These are phyloP conservation scores for Geotrichum histeridarum DNA, from an alignment of 1,139 yeast species.

Conservation along the genomic window DNA sequence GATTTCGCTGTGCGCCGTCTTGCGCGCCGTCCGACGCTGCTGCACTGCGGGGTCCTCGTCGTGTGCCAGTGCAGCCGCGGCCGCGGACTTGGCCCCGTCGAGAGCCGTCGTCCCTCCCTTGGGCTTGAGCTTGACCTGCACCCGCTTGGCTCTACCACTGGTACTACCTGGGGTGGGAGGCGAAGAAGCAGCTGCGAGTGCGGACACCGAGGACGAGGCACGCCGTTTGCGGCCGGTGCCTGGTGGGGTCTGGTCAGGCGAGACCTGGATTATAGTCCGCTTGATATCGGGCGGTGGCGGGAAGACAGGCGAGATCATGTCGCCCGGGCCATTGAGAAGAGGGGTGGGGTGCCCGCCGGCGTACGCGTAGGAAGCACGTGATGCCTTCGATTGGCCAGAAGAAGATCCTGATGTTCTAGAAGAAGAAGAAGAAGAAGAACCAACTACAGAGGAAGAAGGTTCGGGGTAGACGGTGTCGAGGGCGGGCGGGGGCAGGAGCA, in stretches of 20 bases:
- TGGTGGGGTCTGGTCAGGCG: constrained; percentile 1
- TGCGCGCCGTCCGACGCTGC: constrained; percentile 46
- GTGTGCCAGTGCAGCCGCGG: constrained; percentile 30
- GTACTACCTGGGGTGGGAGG: background rate
- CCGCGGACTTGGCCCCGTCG: background rate
- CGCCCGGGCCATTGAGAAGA: background rate
- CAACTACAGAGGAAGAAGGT: background rate
- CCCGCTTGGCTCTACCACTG: background rate
- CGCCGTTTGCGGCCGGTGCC: background rate
- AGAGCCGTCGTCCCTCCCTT: background rate
- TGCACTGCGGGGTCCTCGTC: constrained; percentile 34
- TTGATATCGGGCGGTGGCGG: constrained; percentile 18
- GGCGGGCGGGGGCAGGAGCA: constrained; percentile 18
- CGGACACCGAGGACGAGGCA: background rate
- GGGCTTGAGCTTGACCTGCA: constrained; percentile 4
- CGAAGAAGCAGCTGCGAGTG: background rate
- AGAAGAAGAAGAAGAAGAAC: background rate
- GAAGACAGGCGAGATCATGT: background rate
- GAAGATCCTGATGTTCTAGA: background rate
- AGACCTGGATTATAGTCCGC: constrained; percentile 17
- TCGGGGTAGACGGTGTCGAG: background rate
- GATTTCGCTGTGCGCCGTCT: constrained; percentile 66
- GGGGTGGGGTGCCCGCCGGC: background rate
- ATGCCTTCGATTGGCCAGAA: background rate
- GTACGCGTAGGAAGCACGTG: background rate